phyloP scores from a whole-genome alignment of 371 early-diverging fungal species.

The Mortierella sp. region DNA sequence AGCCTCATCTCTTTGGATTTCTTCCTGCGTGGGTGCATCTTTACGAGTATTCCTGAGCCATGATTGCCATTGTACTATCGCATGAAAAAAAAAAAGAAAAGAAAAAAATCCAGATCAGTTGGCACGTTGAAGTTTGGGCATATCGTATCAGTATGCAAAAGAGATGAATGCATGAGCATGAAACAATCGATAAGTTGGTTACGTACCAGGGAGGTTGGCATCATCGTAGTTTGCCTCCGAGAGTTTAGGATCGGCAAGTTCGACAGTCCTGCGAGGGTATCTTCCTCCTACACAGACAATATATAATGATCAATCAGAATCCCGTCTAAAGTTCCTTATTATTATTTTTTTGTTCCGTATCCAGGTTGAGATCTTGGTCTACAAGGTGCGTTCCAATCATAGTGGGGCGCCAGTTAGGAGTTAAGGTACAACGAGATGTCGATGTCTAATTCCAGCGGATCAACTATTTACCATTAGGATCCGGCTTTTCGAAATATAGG shows the following conservation, averaged over 20 bases:
- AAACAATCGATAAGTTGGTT: neutral
- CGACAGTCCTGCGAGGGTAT: slow-evolving; percentile 47
- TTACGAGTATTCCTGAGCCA: slow-evolving; percentile 78
- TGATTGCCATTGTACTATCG: slow-evolving; percentile 78
- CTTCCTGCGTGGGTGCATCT: slow-evolving; percentile 68
- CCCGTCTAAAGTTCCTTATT: neutral
- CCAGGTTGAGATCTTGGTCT: neutral
- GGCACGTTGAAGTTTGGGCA: too few relatives aligned
- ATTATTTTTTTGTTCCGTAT: neutral
- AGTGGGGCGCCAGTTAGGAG: neutral
- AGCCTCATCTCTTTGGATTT: slow-evolving; percentile 55
- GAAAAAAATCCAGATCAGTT: neutral
- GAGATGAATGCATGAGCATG: neutral
- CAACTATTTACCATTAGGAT: slow-evolving; percentile 60
- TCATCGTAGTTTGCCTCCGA: slow-evolving; percentile 60
- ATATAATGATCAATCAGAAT: slow-evolving; percentile 1
- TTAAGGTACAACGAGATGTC: neutral
- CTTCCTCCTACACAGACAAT: slow-evolving; percentile 35
- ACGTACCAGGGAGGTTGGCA: slow-evolving; percentile 68
- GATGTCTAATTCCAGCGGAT: neutral
- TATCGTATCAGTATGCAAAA: too few relatives aligned
- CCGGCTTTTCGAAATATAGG: slow-evolving; percentile 80
- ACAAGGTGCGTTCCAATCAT: neutral
- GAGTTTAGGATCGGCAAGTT: slow-evolving; percentile 44
- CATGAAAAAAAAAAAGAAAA: too few relatives aligned